Conservation (phyloP, 2,329 filamentous ascomycete genomes). For the Knufia petricola region DNA sequence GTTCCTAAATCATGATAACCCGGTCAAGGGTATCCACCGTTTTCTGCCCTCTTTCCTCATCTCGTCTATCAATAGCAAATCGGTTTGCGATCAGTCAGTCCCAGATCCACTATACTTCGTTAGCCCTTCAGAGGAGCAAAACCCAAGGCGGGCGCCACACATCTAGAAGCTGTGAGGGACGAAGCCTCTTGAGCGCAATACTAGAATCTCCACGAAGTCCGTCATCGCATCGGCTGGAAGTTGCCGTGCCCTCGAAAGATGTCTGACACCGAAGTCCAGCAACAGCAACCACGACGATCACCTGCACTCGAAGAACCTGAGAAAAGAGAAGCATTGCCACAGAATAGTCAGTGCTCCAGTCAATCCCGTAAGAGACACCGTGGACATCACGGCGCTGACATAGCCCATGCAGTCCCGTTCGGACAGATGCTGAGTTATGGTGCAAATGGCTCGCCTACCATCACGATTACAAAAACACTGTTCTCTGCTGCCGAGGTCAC, state of each 20-base stretch:
- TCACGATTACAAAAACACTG: constrained; percentile 7
- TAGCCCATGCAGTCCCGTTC: background rate
- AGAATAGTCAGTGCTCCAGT: constrained; percentile 5
- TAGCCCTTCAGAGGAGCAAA: too few species aligned
- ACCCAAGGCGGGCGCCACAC: too few species aligned
- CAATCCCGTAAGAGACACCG: background rate
- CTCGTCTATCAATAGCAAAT: too few species aligned
- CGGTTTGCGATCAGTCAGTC: too few species aligned
- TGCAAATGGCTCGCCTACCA: constrained; percentile 3
- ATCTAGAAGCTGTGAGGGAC: too few species aligned
- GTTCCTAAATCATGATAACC: too few species aligned
- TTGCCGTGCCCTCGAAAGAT: background rate
- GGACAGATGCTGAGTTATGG: constrained; percentile 4
- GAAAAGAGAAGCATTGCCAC: constrained; percentile 1
- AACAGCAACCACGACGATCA: background rate
- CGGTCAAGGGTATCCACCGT: too few species aligned
- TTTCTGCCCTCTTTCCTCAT: too few species aligned
- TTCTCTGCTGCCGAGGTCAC: constrained; percentile 1
- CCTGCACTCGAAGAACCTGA: background rate
- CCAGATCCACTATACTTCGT: too few species aligned
- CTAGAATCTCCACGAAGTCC: background rate
- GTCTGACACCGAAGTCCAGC: background rate
- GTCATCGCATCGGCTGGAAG: background rate
- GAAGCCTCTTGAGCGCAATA: too few species aligned
- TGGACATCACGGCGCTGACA: background rate